Percentiles rank a stretch among this genome's conserved stretches.
Evolutionary conservation across 148 eudicot genomes (phyloP).

Genomic region (Euryodendron excelsum): DNA sequence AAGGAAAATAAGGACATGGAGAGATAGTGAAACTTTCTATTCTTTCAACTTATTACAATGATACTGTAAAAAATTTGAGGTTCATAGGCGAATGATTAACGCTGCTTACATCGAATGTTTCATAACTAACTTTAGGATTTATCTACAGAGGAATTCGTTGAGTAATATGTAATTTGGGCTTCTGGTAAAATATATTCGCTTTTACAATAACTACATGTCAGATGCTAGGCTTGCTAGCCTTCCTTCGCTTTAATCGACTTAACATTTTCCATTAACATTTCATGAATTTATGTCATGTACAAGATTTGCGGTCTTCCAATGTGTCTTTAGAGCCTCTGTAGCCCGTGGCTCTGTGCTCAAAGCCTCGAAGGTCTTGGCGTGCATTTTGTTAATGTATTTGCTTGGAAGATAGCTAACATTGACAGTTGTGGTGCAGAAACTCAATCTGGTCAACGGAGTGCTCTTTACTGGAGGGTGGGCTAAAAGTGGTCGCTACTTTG

Average conservation of each 20-base stretch:
- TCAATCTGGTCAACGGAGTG: constrained; percentile 83
- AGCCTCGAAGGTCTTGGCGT: neutral
- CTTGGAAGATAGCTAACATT: neutral
- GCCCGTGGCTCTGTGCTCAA: neutral
- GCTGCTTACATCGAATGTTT: neutral
- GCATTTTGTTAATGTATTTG: neutral
- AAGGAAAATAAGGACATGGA: neutral
- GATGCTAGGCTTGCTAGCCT: neutral
- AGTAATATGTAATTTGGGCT: neutral
- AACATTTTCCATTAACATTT: too few species aligned
- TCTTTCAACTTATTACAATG: neutral
- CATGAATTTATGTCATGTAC: too few species aligned
- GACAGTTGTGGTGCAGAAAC: constrained; percentile 57
- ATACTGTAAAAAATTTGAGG: neutral
- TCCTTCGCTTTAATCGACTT: too few species aligned
- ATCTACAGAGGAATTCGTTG: neutral
- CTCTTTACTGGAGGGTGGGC: constrained; percentile 98
- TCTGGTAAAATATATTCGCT: neutral
- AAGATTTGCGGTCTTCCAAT: too few species aligned
- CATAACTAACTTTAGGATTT: neutral
- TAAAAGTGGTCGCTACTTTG: constrained; percentile 72
- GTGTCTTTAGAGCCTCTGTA: too few species aligned
- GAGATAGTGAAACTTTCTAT: too few species aligned
- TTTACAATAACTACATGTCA: constrained; percentile 6
- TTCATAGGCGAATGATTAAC: neutral